These are phyloP conservation scores for Myxozyma neotropica DNA, from an alignment of 805 yeast genomes.

Conservation along the genomic window DNA sequence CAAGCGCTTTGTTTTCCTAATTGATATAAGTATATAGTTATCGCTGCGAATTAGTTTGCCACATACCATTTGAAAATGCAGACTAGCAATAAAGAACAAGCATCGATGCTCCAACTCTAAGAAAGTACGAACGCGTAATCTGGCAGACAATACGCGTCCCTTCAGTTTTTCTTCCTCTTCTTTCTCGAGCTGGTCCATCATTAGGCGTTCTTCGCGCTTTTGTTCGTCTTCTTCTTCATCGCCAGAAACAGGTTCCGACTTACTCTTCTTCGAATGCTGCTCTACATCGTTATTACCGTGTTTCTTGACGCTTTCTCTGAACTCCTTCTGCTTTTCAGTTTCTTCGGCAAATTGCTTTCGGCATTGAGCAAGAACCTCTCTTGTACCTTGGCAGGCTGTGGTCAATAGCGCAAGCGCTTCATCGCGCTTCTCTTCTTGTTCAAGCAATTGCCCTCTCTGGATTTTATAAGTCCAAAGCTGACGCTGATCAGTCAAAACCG, in stretches of 20 bases:
- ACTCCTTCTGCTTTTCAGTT: conserved; percentile 26
- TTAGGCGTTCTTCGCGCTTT: conserved; percentile 26
- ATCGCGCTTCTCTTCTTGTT: conserved; percentile 51
- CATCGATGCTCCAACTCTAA: conserved; percentile 70
- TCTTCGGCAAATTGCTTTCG: conserved; percentile 34
- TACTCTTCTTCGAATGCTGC: neutral
- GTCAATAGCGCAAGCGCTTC: conserved; percentile 55
- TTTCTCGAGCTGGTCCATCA: conserved; percentile 20
- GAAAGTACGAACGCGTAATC: conserved; percentile 51
- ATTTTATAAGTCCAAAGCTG: conserved; percentile 50
- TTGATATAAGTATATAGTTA: conserved; percentile 38
- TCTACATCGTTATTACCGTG: neutral
- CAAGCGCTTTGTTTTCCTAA: conserved; percentile 49
- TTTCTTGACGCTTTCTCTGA: neutral
- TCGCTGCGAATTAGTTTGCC: neutral
- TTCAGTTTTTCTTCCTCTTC: conserved; percentile 30
- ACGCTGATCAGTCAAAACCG: conserved; percentile 54
- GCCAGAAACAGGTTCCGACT: neutral
- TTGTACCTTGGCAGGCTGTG: conserved; percentile 45
- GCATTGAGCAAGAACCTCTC: conserved; percentile 33
- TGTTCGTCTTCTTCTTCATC: conserved; percentile 21
- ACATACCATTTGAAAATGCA: conserved; percentile 57
- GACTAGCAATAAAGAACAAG: conserved; percentile 75
- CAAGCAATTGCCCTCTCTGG: conserved; percentile 70
- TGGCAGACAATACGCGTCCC: conserved; percentile 14